These are phyloP conservation scores for Cinnamomum chago DNA, from an alignment of 164 flowering plant species.

Conservation along the genomic window DNA sequence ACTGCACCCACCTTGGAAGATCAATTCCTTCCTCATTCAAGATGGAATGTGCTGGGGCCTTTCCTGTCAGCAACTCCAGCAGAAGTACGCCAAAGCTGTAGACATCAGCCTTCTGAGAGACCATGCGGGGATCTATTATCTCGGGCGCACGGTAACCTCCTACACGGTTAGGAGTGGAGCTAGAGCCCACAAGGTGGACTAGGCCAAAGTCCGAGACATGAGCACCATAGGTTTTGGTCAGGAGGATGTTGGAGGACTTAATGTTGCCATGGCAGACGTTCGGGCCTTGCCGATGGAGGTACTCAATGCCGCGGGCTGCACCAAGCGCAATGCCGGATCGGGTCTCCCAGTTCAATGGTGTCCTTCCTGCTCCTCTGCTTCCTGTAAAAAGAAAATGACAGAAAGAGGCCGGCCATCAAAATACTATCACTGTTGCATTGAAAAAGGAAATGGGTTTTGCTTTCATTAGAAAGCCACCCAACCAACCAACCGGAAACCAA, in stretches of 20 bases:
- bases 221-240: slow-evolving; percentile 56
- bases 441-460: no score
- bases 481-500: no score
- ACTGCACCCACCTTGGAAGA: slow-evolving; percentile 90
- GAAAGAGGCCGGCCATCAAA: neutral
- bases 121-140: slow-evolving; percentile 63
- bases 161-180: slow-evolving; percentile 60
- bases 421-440: neutral
- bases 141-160: slow-evolving; percentile 95
- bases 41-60: slow-evolving; percentile 67
- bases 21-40: slow-evolving; percentile 85
- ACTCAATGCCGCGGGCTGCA: slow-evolving; percentile 69
- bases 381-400: slow-evolving; percentile 33
- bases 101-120: slow-evolving; percentile 86
- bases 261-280: slow-evolving; percentile 76
- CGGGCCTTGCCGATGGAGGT: slow-evolving; percentile 62
- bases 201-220: slow-evolving; percentile 85
- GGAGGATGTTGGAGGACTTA: slow-evolving; percentile 85
- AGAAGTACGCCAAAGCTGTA: slow-evolving; percentile 86
- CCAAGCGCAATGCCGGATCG: slow-evolving; percentile 77
- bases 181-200: slow-evolving; percentile 50
- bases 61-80: slow-evolving; percentile 80
- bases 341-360: slow-evolving; percentile 84
- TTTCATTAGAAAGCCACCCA: no score
- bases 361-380: slow-evolving; percentile 69